Base-by-base conservation (phyloP, 768 basidiomycete genomes). In the Boletus coccyginus region DNA sequence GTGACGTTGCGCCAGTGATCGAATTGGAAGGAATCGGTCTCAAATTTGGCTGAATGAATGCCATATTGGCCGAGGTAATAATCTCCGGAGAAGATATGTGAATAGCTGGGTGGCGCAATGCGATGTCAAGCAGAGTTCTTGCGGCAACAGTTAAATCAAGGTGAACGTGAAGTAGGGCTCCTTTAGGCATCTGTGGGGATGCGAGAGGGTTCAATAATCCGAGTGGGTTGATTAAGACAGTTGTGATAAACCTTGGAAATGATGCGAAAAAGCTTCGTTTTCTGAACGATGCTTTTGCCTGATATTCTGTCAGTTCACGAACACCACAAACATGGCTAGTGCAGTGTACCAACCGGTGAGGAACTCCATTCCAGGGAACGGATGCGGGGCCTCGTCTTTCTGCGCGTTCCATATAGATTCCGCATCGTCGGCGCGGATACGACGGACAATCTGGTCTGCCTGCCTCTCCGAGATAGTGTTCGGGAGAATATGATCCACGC, bases 291-390 rank as follows among this genome's bases (percentile, higher is more conserved):
- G 43, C 65, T 68, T 62, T 78, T 80, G 42, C 83, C 84, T 85
- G 50, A 43, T 13, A 6, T 44, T 38, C 13, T 33, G 12, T 40
- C 2, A 21, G 45, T 44, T 4, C 41, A 27, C 46, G 61, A 56
- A 21, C 11, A 42, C 5, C 41, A 27, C 46, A 61, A 56, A 21
- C 11, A 5, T 24, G 3, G 17, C 19, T 19, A n/a, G 31, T 12
- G n/a, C 17, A 13, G 35, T 17, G 1, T 39, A 57, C 69, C 40
- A 56, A 85, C 87, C 86, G 41, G 85, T 90, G 59, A 90, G 70
- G 62, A 90, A 91, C 61, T 83, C 86, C 87, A 90, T 89, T 42
- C 89, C 89, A 21, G 87, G 87, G 60, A 88, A 90, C 1, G 84
- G 76, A 61, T 89, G 82, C 5, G 78, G 81, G 45, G 83, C 74